Evolutionary conservation across 208 protist species (phyloP).

Genomic region (Strigomonas galati): DNA sequence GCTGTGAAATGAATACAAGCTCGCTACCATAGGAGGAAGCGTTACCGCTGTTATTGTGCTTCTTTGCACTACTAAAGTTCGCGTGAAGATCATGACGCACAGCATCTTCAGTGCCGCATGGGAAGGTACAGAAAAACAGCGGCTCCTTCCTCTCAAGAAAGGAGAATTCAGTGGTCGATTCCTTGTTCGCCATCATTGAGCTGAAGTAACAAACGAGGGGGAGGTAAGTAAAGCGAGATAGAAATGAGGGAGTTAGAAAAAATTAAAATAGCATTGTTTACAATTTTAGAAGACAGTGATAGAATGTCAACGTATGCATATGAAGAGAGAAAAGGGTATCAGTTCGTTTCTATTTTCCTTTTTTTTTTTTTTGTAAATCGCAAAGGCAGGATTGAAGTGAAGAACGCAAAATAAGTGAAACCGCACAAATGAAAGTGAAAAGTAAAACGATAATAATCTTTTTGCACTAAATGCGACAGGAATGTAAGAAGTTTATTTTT

Average conservation of each 20-base stretch:
- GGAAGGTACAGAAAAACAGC: constrained; percentile 29
- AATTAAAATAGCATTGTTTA: background rate
- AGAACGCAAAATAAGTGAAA: constrained; percentile 14
- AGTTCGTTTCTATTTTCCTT: background rate
- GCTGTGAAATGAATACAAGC: too few species aligned
- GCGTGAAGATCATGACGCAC: constrained; percentile 12
- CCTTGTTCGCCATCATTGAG: background rate
- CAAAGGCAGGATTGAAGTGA: constrained; percentile 26
- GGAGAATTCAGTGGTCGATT: background rate
- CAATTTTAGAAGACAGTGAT: background rate
- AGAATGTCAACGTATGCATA: background rate
- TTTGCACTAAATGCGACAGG: constrained; percentile 10
- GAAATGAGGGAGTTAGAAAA: background rate
- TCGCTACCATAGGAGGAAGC: too few species aligned
- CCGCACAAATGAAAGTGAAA: constrained; percentile 13
- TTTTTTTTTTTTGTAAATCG: background rate
- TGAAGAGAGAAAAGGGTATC: background rate
- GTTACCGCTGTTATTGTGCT: too few species aligned
- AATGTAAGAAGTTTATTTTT: too few species aligned
- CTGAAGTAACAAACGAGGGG: background rate
- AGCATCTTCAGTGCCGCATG: constrained; percentile 42
- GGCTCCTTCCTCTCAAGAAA: background rate
- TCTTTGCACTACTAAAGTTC: too few species aligned
- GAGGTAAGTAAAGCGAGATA: background rate
- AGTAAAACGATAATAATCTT: constrained; percentile 7